These are phyloP conservation scores for Zoysia pacifica DNA, from an alignment of 176 grass and related monocot species.

Conservation along the genomic window DNA sequence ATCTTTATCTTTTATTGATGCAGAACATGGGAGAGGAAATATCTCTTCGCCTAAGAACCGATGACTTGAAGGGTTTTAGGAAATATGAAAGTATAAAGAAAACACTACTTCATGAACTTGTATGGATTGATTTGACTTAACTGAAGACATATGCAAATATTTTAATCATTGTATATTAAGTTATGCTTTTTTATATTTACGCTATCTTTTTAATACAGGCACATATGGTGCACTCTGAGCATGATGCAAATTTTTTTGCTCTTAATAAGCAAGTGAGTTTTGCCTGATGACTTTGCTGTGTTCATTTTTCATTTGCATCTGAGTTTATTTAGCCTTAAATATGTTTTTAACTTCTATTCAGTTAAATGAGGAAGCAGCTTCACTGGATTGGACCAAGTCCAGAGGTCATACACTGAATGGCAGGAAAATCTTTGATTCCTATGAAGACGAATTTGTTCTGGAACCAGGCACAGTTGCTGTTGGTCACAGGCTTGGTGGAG, in stretches of 20 bases:
- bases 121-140: constrained; percentile 36
- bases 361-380: constrained; percentile 89
- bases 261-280: constrained; percentile 83
- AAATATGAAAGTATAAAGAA: constrained; percentile 95
- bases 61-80: constrained; percentile 95
- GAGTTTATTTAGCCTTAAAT: constrained; percentile 16
- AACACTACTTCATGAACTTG: constrained; percentile 96
- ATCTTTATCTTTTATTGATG: constrained; percentile 23
- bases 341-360: constrained; percentile 38
- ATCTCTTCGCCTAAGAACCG: constrained; percentile 86
- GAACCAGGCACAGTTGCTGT: constrained; percentile 27
- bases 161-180: constrained; percentile 11
- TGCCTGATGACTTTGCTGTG: neutral
- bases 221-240: constrained; percentile 95
- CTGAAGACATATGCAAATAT: constrained; percentile 7
- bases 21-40: constrained; percentile 96
- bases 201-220: constrained; percentile 59
- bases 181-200: constrained; percentile 16
- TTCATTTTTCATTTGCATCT: constrained; percentile 9
- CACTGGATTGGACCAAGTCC: constrained; percentile 92
- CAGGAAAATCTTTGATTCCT: constrained; percentile 55
- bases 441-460: constrained; percentile 65
- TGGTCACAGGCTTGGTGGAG: constrained; percentile 71
- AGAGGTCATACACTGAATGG: constrained; percentile 73
- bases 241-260: constrained; percentile 90